A percentile compares a stretch with the other conserved stretches of the same genome.
These are phyloP conservation scores for Stygiomarasmius scandens DNA, from an alignment of 1,284 basidiomycete species.

Conservation along the genomic window DNA sequence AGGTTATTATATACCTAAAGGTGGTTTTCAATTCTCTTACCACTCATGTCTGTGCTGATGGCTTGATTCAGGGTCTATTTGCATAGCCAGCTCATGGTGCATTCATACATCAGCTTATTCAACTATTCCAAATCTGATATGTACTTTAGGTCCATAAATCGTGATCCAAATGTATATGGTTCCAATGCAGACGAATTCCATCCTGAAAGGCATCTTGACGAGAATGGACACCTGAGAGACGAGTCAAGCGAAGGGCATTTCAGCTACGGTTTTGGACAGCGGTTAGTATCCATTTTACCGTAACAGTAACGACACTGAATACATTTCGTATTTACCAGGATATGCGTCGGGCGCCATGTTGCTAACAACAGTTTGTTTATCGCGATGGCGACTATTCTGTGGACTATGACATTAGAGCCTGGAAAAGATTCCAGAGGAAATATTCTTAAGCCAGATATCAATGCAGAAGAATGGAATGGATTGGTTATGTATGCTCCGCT, in stretches of 20 bases:
- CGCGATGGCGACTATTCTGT: constrained; percentile 17
- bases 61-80: neutral
- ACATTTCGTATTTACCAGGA: neutral
- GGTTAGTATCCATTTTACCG: neutral
- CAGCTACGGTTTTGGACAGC: neutral
- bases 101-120: neutral
- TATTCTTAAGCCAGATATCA: neutral
- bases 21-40: too few species aligned
- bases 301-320: neutral
- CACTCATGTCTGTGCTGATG: too few species aligned
- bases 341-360: constrained; percentile 17
- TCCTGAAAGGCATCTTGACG: constrained; percentile 5
- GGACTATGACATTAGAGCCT: constrained; percentile 9
- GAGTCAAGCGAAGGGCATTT: neutral
- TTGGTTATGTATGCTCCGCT: too few species aligned
- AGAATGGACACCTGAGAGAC: neutral
- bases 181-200: constrained; percentile 7
- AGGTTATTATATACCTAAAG: neutral
- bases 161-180: constrained; percentile 13
- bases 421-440: neutral
- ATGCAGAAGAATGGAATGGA: too few species aligned
- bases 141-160: constrained; percentile 18
- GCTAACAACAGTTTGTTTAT: constrained; percentile 20
- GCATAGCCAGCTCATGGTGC: neutral
- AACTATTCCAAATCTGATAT: neutral